Conservation (phyloP, 805 yeast species). For the Ogataea methanolica region DNA sequence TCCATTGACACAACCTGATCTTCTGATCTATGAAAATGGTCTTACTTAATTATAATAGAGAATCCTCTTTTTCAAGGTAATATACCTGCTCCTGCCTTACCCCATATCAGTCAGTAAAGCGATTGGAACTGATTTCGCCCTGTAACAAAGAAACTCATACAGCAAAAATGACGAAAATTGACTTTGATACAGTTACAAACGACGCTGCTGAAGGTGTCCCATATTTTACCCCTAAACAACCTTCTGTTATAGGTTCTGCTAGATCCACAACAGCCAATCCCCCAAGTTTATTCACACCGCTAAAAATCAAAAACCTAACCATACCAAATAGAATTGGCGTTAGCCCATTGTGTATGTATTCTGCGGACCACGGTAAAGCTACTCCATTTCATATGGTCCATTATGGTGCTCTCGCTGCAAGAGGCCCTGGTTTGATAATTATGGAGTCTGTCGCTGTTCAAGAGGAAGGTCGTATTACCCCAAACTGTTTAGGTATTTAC, state of each 20-base stretch:
- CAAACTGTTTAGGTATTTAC: conserved; percentile 41
- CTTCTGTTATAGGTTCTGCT: conserved; percentile 30
- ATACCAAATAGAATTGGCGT: conserved; percentile 51
- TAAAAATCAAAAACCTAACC: conserved; percentile 34
- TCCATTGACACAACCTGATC: too few relatives aligned
- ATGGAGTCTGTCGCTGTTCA: conserved; percentile 36
- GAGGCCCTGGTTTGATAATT: conserved; percentile 47
- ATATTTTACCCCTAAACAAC: conserved; percentile 31
- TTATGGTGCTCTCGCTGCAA: conserved; percentile 40
- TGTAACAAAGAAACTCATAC: too few relatives aligned
- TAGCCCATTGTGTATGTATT: conserved; percentile 53
- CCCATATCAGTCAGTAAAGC: too few relatives aligned
- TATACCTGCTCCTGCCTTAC: too few relatives aligned
- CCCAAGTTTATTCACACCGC: conserved; percentile 41
- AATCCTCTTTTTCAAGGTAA: too few relatives aligned
- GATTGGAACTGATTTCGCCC: too few relatives aligned
- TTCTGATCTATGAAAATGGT: too few relatives aligned
- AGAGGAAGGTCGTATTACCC: conserved; percentile 18
- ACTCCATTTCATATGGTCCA: conserved; percentile 47
- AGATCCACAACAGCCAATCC: conserved; percentile 14
- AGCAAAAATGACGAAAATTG: neutral
- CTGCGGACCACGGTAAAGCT: conserved; percentile 37
- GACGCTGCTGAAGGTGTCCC: conserved; percentile 9
- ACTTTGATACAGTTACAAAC: conserved; percentile 2
- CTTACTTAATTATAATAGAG: too few relatives aligned